Base-by-base conservation (phyloP, 2,329 filamentous ascomycete genomes). In the Didymella keratinophila region DNA sequence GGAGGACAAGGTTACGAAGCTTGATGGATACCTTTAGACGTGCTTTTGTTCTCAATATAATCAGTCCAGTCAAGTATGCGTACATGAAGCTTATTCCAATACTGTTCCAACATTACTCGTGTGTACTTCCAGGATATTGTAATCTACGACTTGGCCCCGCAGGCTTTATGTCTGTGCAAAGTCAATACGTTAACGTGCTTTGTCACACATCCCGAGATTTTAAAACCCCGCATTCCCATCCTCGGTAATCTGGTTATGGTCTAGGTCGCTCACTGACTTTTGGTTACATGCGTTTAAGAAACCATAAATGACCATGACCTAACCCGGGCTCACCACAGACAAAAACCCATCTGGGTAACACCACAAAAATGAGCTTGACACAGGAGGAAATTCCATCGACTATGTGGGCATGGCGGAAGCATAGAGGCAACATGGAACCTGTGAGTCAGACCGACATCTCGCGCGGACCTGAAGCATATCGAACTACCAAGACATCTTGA, bases 361-460 rank as follows among this genome's bases (percentile, higher is more conserved):
- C 7, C 16, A n/a, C 32, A 36, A 18, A 18, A 4, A 36, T 36
- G 32, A 36, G 44, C 25, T 49, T 16, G 16, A 2, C 23, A 18
- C 54, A 51, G n/a, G 49, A 53, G 2, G 3, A 27, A 14, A 27
- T 60, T 5, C 63, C 65, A 14, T 20, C 55, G 14, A 64, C 51
- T 18, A 68, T 68, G 66, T 57, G 52, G 30, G 66, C 64, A 47
- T 68, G 66, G 66, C 44, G 66, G 51, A 68, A 68, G 43, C 66
- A 68, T 37, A 36, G 56, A 42, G 64, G 66, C 12, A 66, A 65
- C 16, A 65, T 68, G 62, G 49, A 66, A 30, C 58, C 64, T 10
- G 66, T 68, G 23, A 54, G 59, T 58, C 28, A 8, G 18, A 18
- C 30, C 63, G 16, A 36, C 7, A 36, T 4, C 16, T n/a, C 4